These are phyloP conservation scores for Acacia confusa DNA, from an alignment of 306 rosid genomes.

Conservation along the genomic window DNA sequence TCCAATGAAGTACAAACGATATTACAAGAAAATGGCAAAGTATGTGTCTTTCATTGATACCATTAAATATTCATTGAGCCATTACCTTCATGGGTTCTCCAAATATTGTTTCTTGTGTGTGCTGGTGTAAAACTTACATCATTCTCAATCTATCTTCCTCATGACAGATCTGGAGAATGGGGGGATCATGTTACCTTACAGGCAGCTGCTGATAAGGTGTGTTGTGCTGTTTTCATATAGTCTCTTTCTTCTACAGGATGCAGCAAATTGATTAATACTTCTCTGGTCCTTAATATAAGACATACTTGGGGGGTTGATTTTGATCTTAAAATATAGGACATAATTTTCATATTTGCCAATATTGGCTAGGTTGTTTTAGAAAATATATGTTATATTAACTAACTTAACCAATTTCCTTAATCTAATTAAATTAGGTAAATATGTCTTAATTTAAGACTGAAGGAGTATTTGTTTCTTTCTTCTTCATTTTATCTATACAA, in stretches of 20 bases:
- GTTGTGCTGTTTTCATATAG: not conserved
- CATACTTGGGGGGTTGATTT: too few species aligned
- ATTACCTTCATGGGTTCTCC: constrained; percentile 21
- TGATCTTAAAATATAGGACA: too few species aligned
- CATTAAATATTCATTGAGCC: constrained; percentile 18
- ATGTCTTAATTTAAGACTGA: too few species aligned
- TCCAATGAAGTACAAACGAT: constrained; percentile 68
- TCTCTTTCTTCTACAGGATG: not conserved
- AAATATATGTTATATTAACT: too few species aligned
- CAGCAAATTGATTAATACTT: constrained; percentile 11
- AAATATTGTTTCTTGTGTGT: constrained; percentile 9
- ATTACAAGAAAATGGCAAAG: constrained; percentile 75
- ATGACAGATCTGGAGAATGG: constrained; percentile 67
- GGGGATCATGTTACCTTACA: constrained; percentile 74
- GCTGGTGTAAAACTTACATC: constrained; percentile 11
- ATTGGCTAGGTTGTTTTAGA: too few species aligned
- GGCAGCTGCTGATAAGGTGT: constrained; percentile 79
- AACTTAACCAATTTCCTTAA: too few species aligned
- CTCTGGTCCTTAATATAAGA: too few species aligned
- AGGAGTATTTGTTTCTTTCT: not conserved
- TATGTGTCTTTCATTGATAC: constrained; percentile 43
- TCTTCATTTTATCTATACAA: not conserved
- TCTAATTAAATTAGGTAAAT: too few species aligned
- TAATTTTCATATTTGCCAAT: too few species aligned
- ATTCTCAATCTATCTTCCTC: constrained; percentile 32